Percentiles rank a stretch among this genome's conserved stretches.
These are phyloP conservation scores for Taiwanofungus camphoratus DNA, from an alignment of 1,284 basidiomycete genomes.

Conservation along the genomic window DNA sequence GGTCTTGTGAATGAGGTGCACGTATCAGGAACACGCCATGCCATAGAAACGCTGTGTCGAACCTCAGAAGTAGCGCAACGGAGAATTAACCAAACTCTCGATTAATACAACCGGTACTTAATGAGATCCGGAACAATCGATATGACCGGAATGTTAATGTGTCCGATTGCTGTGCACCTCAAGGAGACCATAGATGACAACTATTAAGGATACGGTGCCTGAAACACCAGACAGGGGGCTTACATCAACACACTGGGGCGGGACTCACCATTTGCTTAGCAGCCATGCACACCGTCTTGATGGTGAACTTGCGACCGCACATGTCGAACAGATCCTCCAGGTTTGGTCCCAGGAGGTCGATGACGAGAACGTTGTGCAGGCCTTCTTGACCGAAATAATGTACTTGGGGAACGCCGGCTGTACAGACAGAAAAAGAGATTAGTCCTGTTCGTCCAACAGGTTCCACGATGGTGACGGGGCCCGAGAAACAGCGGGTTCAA, in stretches of 20 bases:
- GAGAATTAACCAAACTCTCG: background rate
- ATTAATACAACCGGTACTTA: background rate
- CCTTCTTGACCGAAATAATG: constrained; percentile 99
- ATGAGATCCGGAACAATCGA: background rate
- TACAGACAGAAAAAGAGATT: background rate
- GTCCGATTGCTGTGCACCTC: constrained; percentile 4
- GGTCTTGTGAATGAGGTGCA: background rate
- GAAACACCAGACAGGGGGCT: background rate
- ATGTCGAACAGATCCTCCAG: constrained; percentile 97
- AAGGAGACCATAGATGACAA: too few species aligned
- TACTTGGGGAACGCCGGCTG: constrained; percentile 93
- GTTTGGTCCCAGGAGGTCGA: constrained; percentile 94
- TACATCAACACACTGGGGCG: background rate
- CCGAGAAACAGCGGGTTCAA: background rate
- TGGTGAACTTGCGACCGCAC: constrained; percentile 95
- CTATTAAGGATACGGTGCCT: background rate
- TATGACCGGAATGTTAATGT: background rate
- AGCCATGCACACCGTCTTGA: constrained; percentile 98
- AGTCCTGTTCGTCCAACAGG: background rate
- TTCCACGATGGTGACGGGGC: background rate
- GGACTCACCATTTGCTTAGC: constrained; percentile 93
- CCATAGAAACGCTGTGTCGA: background rate
- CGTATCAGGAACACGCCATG: background rate
- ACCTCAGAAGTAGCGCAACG: too few species aligned
- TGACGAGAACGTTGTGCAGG: constrained; percentile 94